Evolutionary conservation across 2,329 filamentous ascomycete genomes (phyloP).

Genomic region (Scedosporium apiospermum): DNA sequence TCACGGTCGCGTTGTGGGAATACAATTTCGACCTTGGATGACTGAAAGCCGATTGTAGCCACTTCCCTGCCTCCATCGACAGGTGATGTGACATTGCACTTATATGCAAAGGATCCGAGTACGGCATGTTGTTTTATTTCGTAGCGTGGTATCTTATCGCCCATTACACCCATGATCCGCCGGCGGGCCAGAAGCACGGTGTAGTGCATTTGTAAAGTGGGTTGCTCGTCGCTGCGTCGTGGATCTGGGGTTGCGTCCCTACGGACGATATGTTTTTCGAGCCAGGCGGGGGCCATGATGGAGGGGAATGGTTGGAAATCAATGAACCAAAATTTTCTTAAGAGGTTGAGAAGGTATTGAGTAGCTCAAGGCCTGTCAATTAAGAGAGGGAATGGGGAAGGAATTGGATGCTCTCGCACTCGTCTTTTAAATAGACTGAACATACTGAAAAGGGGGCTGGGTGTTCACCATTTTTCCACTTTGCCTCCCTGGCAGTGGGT

Average conservation of each 20-base stretch:
- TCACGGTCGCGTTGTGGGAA: not conserved
- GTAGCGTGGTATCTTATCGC: slow-evolving; percentile 5
- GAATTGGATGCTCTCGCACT: no score
- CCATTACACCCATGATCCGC: slow-evolving; percentile 3
- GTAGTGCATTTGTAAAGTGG: slow-evolving; percentile 5
- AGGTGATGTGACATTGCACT: slow-evolving; percentile 4
- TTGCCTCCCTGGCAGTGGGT: no score
- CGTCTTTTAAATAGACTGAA: no score
- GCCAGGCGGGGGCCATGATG: slow-evolving; percentile 7
- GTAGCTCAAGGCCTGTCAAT: no score
- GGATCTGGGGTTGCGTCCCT: slow-evolving; percentile 3
- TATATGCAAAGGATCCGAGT: slow-evolving; percentile 4
- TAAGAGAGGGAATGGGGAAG: no score
- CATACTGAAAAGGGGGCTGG: no score
- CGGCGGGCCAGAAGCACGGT: slow-evolving; percentile 4
- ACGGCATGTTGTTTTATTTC: slow-evolving; percentile 4
- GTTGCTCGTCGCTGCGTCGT: slow-evolving; percentile 3
- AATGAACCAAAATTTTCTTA: no score
- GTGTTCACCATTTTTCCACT: no score
- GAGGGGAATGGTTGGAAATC: no score
- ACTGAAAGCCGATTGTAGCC: slow-evolving; percentile 4
- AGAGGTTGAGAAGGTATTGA: no score
- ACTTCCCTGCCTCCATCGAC: slow-evolving; percentile 3
- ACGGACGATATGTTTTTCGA: slow-evolving; percentile 6
- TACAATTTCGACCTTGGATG: not conserved